Evolutionary conservation across 2,329 filamentous ascomycete species (phyloP), one percentile per base, ranked within the genome.

Genomic region (Lecanicillium sp.): DNA sequence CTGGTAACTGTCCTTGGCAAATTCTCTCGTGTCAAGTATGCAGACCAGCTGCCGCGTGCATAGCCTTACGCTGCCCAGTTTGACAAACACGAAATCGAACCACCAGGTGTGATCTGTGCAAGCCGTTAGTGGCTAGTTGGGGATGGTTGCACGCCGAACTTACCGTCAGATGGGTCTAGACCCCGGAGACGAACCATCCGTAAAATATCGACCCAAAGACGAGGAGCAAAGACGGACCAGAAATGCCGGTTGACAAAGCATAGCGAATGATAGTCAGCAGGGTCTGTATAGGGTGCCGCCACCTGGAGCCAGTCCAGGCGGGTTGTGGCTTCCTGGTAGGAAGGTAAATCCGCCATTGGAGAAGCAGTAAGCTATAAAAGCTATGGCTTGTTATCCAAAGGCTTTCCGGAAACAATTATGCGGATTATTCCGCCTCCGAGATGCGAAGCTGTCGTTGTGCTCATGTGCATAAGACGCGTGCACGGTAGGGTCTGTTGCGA

Each of bases 141-240:
- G 9, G 6, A 33, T 14, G 14, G 17, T 19, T n/a, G 9, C 20
- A n/a, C 8, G 17, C 32, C 14, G 9, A 14, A 36, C 65, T 61
- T 42, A 72, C 70, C 69, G 51, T 69, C 56, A 46, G 61, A 62
- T 11, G 64, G 62, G 41, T 67, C 60, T 17, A 71, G 49, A 5
- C 65, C 64, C 8, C 65, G 54, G 2, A 45, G 51, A 43, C 62
- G 58, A 17, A 60, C 58, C 2, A 60, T 52, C 14, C 55, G 49
- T 14, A 76, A 50, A 10, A 73, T 61, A 48, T 77, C 66, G 44
- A 59, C 59, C 74, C 74, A 79, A 14, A 78, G 54, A 4, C 60
- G 64, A 15, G 71, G 69, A 4, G 67, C 67, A 49, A 79, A 77
- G 15, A 65, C 54, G 30, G 47, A 40, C 57, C 69, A 65, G 47